Evolutionary conservation across 2,329 filamentous ascomycete genomes (phyloP), one percentile per base, ranked within the genome.

Genomic region (Ophiostoma quercus): DNA sequence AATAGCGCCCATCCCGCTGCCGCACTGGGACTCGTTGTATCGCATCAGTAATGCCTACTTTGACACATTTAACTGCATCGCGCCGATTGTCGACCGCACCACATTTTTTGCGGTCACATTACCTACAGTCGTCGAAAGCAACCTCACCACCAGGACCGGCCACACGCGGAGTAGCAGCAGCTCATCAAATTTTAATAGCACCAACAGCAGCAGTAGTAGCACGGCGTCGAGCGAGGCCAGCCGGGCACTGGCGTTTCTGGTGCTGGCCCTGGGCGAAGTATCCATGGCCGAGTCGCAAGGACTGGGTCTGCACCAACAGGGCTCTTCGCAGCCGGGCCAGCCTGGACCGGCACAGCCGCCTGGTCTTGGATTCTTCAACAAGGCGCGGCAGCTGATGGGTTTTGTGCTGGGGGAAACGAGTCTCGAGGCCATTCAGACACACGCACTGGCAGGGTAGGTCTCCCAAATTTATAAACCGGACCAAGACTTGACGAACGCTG

Each of bases 361-460:
- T 0, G 87, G 87, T 0, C 75, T 89, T 2, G 80, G 81, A 0
- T 80, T 87, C 47, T 89, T 88, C 77, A 89, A 89, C 72, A 87
- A 88, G 76, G 87, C 86, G 19, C 81, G 87, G 67, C 83, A 82
- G 71, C 80, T 85, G n/a, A 81, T 88, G 75, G 87, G 87, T 0
- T 88, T 87, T 74, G 80, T 83, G 11, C 74, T 84, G 68, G 83
- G 83, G 1, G 82, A 85, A 32, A 85, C 82, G 74, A 85, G 81
- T 67, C 76, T 89, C 34, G 85, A 88, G 73, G 87, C 84, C 71
- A 81, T 88, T 8, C 87, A 89, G 74, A 82, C 87, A 65, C 82
- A 84, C 73, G 80, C 86, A 7, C 78, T 89, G 37, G 81, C 84
- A 70, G 84, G 85, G 84, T 85, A 76, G 75, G 81, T 14, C 19